phyloP scores from a whole-genome alignment of 176 grass and related monocot species.

The Panicum miliaceum region DNA sequence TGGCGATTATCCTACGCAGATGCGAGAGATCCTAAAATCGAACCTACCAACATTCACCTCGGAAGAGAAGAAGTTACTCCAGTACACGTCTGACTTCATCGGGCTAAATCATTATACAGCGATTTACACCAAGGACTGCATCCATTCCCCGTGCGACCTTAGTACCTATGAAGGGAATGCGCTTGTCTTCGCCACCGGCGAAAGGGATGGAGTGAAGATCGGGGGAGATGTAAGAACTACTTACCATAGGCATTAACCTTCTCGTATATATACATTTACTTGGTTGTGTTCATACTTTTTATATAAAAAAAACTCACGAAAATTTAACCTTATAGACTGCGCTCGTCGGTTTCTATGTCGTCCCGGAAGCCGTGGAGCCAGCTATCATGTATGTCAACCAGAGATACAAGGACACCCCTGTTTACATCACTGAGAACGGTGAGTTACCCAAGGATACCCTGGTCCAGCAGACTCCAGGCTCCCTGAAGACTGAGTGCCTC shows the following conservation, averaged over 20 bases:
- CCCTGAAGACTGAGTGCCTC: too few species aligned
- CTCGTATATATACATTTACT: neutral
- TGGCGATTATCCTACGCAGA: constrained; percentile 59
- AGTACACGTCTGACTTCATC: constrained; percentile 57
- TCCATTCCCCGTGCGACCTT: constrained; percentile 52
- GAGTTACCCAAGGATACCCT: neutral
- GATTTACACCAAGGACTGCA: constrained; percentile 62
- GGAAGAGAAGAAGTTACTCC: constrained; percentile 53
- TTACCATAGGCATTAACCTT: neutral
- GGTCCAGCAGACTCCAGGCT: too few species aligned
- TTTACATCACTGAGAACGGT: constrained; percentile 77
- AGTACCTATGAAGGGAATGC: constrained; percentile 46
- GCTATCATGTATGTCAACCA: constrained; percentile 54
- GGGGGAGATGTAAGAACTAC: constrained; percentile 52
- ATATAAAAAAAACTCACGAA: too few species aligned
- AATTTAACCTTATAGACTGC: constrained; percentile 51
- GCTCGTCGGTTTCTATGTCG: constrained; percentile 12
- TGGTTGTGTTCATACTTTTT: neutral
- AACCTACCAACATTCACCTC: constrained; percentile 59
- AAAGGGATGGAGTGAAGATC: constrained; percentile 43
- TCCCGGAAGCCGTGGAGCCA: constrained; percentile 52
- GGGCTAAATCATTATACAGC: constrained; percentile 71
- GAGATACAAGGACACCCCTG: constrained; percentile 57
- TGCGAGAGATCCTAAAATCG: constrained; percentile 47
- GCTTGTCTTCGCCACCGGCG: constrained; percentile 2